Conservation (phyloP, 306 rosid species). For the Sindora glabra region DNA sequence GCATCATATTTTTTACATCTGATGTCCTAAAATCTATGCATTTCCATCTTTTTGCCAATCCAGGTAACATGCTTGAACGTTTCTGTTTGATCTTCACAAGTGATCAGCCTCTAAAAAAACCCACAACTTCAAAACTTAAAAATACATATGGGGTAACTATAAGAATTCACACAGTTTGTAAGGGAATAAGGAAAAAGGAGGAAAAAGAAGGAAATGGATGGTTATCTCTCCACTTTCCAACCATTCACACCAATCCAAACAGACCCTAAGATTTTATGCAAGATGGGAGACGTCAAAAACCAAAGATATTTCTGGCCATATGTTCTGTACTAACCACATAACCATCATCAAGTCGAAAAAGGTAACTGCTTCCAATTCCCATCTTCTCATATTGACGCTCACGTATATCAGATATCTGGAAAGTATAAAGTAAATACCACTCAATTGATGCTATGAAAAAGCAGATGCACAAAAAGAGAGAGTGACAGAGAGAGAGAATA, state of each 20-base stretch:
- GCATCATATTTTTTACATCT: no score
- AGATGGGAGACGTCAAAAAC: no score
- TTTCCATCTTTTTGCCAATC: conserved; percentile 1
- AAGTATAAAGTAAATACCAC: conserved; percentile 2
- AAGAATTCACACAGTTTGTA: no score
- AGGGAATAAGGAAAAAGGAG: no score
- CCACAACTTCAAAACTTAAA: not conserved
- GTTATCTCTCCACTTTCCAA: no score
- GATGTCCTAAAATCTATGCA: not conserved
- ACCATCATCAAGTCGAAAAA: conserved; percentile 95
- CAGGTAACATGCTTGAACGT: not conserved
- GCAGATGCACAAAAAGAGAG: not conserved
- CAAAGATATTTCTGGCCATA: no score
- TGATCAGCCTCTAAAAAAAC: not conserved
- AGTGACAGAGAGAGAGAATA: not conserved
- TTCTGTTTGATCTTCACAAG: not conserved
- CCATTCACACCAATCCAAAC: no score
- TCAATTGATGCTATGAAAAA: not conserved
- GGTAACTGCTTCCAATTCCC: conserved; percentile 99
- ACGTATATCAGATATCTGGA: conserved; percentile 91
- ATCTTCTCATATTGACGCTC: conserved; percentile 85
- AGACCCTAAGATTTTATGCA: no score
- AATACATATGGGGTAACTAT: no score
- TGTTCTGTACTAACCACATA: conserved; percentile 82
- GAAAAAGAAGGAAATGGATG: no score